A percentile compares a stretch with the other conserved stretches of the same genome.
Evolutionary conservation across 2,329 filamentous ascomycete genomes (phyloP).

Genomic region (Fusarium albidum): DNA sequence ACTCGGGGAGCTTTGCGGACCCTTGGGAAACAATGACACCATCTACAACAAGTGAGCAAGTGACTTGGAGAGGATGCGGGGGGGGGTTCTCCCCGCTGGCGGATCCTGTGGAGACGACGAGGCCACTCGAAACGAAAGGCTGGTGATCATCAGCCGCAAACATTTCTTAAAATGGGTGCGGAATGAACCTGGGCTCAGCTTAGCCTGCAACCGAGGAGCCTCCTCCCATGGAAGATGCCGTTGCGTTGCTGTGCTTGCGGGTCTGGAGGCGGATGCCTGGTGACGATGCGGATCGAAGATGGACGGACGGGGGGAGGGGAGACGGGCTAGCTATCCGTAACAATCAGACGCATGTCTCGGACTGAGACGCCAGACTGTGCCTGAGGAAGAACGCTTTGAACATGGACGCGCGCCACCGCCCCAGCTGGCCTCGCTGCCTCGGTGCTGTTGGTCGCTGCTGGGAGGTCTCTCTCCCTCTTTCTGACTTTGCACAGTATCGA

Average conservation of each 20-base stretch:
- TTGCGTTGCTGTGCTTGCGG: neutral
- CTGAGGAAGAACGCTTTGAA: slow-evolving; percentile 5
- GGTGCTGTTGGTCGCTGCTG: neutral
- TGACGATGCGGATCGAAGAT: neutral
- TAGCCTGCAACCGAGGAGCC: neutral
- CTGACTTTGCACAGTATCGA: neutral
- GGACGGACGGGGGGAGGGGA: neutral
- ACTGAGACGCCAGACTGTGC: slow-evolving; percentile 24
- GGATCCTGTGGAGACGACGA: slow-evolving; percentile 1
- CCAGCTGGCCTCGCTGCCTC: slow-evolving; percentile 1
- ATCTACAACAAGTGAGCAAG: slow-evolving; percentile 3
- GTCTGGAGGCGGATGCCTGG: slow-evolving; percentile 1
- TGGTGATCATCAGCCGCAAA: slow-evolving; percentile 3
- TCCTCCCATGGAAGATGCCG: slow-evolving; percentile 1
- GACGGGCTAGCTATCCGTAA: neutral
- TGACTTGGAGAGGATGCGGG: slow-evolving; percentile 6
- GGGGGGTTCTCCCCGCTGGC: neutral
- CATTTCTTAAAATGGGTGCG: slow-evolving; percentile 4
- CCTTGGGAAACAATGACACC: neutral
- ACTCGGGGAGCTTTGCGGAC: neutral
- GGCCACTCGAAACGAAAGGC: neutral
- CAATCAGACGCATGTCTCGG: slow-evolving; percentile 24
- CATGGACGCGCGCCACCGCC: slow-evolving; percentile 3
- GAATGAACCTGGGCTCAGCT: neutral
- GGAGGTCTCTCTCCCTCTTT: too few relatives aligned